phyloP scores from a whole-genome alignment of 192 early-diverging fungal species.

The Podila epigama region DNA sequence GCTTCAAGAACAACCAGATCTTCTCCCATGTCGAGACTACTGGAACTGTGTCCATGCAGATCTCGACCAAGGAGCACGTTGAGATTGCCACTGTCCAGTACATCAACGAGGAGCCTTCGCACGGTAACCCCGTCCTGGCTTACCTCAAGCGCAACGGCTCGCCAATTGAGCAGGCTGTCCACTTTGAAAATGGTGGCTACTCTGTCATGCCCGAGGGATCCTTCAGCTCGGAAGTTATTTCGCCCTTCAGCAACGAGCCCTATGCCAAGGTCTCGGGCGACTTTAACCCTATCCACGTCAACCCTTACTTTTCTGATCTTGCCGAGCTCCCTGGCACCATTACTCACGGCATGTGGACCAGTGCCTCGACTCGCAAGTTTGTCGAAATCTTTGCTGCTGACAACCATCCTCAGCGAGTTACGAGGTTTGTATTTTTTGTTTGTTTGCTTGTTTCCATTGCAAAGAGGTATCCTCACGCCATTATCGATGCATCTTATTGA shows the following conservation, averaged over 20 bases:
- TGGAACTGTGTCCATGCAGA: constrained; percentile 77
- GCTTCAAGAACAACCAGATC: constrained; percentile 62
- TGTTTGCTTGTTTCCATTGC: background rate
- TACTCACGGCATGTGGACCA: constrained; percentile 98
- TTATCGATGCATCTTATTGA: background rate
- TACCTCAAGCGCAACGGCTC: constrained; percentile 88
- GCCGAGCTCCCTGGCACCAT: constrained; percentile 92
- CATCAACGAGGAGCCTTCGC: constrained; percentile 68
- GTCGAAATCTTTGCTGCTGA: constrained; percentile 96
- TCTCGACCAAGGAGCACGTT: constrained; percentile 83
- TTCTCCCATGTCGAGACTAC: constrained; percentile 80
- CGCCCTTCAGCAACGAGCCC: constrained; percentile 85
- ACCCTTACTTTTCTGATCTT: constrained; percentile 92
- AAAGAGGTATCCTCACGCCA: background rate
- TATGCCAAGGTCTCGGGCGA: constrained; percentile 91
- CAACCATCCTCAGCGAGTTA: constrained; percentile 89
- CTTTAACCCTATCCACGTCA: constrained; percentile 96
- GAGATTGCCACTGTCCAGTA: constrained; percentile 85
- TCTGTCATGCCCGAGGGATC: constrained; percentile 88
- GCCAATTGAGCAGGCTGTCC: constrained; percentile 86
- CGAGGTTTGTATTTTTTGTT: constrained; percentile 34
- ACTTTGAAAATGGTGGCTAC: constrained; percentile 93
- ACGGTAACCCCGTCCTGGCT: constrained; percentile 89
- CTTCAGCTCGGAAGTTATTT: constrained; percentile 86
- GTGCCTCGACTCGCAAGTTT: constrained; percentile 92